Conservation (phyloP, 169 alveolate species). For the Plasmodium blacklocki region DNA sequence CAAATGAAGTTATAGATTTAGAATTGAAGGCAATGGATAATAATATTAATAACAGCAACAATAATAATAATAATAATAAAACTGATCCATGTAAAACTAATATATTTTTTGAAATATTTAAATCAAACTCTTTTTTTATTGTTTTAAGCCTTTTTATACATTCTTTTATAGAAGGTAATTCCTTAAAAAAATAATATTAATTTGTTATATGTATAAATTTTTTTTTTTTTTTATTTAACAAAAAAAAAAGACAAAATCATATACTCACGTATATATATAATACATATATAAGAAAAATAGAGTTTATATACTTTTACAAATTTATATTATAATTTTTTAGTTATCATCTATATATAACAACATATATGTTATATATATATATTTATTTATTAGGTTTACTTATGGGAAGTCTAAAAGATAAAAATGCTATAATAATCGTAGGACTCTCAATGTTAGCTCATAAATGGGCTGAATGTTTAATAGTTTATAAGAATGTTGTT, state of each 20-base stretch:
- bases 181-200: background rate
- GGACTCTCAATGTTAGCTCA: constrained; percentile 73
- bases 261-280: constrained; percentile 4
- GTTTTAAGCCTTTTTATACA: constrained; percentile 73
- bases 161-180: constrained; percentile 69
- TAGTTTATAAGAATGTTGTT: constrained; percentile 51
- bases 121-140: constrained; percentile 65
- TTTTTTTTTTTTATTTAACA: too few relatives aligned
- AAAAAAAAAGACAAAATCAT: background rate
- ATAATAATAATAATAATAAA: too few relatives aligned
- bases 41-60: constrained; percentile 8
- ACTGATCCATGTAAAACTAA: constrained; percentile 5
- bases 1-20: constrained; percentile 20
- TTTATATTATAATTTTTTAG: constrained; percentile 5
- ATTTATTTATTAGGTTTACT: constrained; percentile 47
- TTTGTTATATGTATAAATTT: too few relatives aligned
- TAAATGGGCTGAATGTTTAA: constrained; percentile 74
- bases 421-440: constrained; percentile 55
- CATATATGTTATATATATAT: constrained; percentile 4
- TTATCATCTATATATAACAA: background rate
- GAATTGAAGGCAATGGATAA: constrained; percentile 22
- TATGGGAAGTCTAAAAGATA: constrained; percentile 72
- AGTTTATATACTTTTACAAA: background rate
- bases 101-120: constrained; percentile 37
- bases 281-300: background rate